Conservation (phyloP, 495 filamentous ascomycete species). For the Hypoxylon rickii region DNA sequence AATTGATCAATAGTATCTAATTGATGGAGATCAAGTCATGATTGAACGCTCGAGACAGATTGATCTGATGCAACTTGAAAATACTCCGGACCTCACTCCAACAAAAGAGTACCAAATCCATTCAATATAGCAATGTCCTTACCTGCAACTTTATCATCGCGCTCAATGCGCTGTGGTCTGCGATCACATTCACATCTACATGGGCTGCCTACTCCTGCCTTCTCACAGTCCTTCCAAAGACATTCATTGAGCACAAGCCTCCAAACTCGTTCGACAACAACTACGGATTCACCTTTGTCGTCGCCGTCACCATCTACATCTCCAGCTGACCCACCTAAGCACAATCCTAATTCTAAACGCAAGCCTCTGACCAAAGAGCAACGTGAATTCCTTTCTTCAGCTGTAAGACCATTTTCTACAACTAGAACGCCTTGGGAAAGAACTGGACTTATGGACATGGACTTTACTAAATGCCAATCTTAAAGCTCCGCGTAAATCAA, state of each 20-base stretch:
- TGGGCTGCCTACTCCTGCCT: constrained; percentile 6
- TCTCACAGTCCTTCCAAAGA: neutral
- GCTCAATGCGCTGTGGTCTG: constrained; percentile 5
- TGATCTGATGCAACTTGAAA: no score
- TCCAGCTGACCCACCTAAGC: constrained; percentile 11
- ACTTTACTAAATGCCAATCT: neutral
- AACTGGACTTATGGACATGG: neutral
- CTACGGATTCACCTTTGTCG: constrained; percentile 5
- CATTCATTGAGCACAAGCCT: constrained; percentile 15
- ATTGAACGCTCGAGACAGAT: no score
- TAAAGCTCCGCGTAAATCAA: constrained; percentile 80
- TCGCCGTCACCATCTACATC: no score
- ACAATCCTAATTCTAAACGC: constrained; percentile 50
- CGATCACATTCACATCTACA: constrained; percentile 1
- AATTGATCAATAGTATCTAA: no score
- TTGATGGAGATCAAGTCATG: no score
- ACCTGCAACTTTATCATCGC: constrained; percentile 8
- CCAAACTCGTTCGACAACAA: constrained; percentile 7
- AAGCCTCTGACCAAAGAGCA: constrained; percentile 72
- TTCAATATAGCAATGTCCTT: constrained; percentile 17
- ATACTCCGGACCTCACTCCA: no score
- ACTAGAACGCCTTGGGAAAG: neutral
- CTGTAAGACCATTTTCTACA: constrained; percentile 51
- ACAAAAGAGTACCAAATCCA: no score
- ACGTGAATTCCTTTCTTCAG: constrained; percentile 75